These are phyloP conservation scores for Suillus discolor DNA, from an alignment of 768 basidiomycete genomes.

Conservation along the genomic window DNA sequence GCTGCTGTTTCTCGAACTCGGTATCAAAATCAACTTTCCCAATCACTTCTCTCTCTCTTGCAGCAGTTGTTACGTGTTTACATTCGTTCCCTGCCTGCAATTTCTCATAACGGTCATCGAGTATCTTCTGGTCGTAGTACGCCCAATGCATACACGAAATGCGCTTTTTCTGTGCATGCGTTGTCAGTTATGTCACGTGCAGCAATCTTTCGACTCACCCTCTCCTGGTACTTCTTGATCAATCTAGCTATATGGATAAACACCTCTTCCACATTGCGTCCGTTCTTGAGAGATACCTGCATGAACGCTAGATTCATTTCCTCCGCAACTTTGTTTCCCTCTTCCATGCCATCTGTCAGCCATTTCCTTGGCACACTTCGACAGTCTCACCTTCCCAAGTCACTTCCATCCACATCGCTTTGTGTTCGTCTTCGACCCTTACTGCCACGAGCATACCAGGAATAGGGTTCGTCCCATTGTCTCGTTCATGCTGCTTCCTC, in stretches of 20 bases:
- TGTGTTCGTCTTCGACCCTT: neutral
- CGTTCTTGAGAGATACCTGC: constrained; percentile 7
- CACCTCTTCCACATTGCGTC: neutral
- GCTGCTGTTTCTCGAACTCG: neutral
- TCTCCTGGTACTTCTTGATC: constrained; percentile 4
- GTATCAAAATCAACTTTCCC: neutral
- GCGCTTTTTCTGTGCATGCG: neutral
- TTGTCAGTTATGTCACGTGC: neutral
- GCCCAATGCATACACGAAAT: constrained; percentile 3
- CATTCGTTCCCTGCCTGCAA: neutral
- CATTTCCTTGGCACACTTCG: neutral
- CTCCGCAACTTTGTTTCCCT: neutral
- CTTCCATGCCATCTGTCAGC: neutral
- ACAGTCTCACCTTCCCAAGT: constrained; percentile 2
- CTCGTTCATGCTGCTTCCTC: neutral
- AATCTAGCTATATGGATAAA: constrained; percentile 4
- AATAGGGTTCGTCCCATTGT: constrained; percentile 5
- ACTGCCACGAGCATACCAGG: constrained; percentile 4
- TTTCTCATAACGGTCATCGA: neutral
- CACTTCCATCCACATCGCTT: constrained; percentile 3
- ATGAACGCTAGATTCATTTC: constrained; percentile 3
- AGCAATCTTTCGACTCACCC: neutral
- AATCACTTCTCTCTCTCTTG: neutral
- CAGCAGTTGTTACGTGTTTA: neutral
- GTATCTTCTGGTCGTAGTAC: neutral